Conservation (phyloP, 345 rosid genomes). For the Gossypium raimondii region DNA sequence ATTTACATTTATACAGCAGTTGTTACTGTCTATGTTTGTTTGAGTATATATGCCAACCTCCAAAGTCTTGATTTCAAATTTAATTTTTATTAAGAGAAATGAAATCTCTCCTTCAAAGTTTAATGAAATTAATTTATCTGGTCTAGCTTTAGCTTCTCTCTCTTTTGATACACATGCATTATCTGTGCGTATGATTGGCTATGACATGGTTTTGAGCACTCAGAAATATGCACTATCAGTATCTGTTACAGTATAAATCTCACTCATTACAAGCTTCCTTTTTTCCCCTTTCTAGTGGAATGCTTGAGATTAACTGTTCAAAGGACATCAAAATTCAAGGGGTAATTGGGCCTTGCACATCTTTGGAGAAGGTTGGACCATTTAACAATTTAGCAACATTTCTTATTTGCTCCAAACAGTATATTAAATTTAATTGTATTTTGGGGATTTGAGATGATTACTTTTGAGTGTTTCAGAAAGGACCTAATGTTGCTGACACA, state of each 20-base stretch:
- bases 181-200: background rate
- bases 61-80: background rate
- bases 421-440: constrained; percentile 9
- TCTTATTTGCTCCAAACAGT: background rate
- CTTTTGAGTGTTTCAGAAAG: constrained; percentile 69
- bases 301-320: constrained; percentile 80
- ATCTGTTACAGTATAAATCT: background rate
- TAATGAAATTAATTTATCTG: background rate
- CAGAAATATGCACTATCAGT: background rate
- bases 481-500: constrained; percentile 81
- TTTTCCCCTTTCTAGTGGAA: constrained; percentile 55
- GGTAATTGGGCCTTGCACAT: constrained; percentile 86
- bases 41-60: background rate
- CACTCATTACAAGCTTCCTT: constrained; percentile 7
- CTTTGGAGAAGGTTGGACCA: constrained; percentile 77
- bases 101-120: background rate
- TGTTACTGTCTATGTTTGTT: background rate
- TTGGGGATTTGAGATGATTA: constrained; percentile 9
- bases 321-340: constrained; percentile 97
- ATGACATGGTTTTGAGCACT: background rate
- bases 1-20: background rate
- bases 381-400: constrained; percentile 6
- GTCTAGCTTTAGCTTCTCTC: background rate
- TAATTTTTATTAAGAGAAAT: background rate
- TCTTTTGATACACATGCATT: background rate